Evolutionary conservation across 495 filamentous ascomycete genomes (phyloP).

Genomic region (Cenococcum geophilum): DNA sequence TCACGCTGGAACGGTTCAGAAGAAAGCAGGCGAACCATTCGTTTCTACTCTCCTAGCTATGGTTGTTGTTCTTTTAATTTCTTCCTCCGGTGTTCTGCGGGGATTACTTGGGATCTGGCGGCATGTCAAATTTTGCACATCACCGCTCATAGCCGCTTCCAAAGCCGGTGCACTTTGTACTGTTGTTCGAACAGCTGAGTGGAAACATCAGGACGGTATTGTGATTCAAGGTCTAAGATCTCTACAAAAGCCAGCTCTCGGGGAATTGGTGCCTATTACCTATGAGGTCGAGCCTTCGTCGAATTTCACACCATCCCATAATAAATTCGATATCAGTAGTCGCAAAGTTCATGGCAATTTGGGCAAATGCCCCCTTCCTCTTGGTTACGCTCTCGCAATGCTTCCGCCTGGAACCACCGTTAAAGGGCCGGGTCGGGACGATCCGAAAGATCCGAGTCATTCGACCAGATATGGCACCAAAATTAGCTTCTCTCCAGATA

Average conservation of each 20-base stretch:
- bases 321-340: too few species aligned
- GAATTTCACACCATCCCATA: too few species aligned
- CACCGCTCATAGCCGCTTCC: not conserved
- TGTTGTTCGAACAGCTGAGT: not conserved
- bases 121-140: not conserved
- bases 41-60: slow-evolving; percentile 3
- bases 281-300: too few species aligned
- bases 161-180: slow-evolving; percentile 6
- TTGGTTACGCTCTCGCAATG: too few species aligned
- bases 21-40: slow-evolving; percentile 4
- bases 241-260: not conserved
- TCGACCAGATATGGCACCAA: too few species aligned
- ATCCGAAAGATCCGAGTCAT: too few species aligned
- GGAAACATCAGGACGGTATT: not conserved
- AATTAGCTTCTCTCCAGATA: not conserved
- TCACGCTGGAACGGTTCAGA: slow-evolving; percentile 8
- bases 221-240: not conserved
- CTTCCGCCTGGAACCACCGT: too few species aligned
- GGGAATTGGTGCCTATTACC: not conserved
- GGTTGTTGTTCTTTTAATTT: slow-evolving; percentile 8
- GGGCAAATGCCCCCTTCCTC: too few species aligned
- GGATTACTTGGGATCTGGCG: not conserved
- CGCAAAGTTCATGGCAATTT: too few species aligned
- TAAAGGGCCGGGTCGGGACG: too few species aligned
- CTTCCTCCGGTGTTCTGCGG: slow-evolving; percentile 1